These are phyloP conservation scores for Bimuria novae-zelandiae DNA, from an alignment of 2,329 filamentous ascomycete genomes.

Conservation along the genomic window DNA sequence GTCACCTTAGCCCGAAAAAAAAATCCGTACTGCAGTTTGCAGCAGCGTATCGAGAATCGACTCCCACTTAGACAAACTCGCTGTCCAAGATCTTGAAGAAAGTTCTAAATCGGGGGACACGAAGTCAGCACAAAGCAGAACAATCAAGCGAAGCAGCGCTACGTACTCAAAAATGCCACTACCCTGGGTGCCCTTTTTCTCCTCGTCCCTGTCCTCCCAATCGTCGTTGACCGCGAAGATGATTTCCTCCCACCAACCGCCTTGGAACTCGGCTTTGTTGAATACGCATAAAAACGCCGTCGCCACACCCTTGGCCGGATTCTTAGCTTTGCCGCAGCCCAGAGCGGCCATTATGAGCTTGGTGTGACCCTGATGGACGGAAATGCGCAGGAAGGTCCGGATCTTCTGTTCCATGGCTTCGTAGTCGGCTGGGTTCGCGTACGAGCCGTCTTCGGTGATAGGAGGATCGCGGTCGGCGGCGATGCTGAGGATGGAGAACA, in stretches of 20 bases:
- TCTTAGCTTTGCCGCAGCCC: conserved; percentile 69
- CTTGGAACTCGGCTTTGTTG: conserved; percentile 62
- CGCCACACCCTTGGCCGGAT: conserved; percentile 67
- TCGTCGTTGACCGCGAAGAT: conserved; percentile 69
- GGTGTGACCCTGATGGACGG: conserved; percentile 60
- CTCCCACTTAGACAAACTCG: too few relatives aligned
- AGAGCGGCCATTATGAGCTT: conserved; percentile 69
- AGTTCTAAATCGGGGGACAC: too few relatives aligned
- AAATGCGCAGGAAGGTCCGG: conserved; percentile 63
- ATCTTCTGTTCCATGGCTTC: conserved; percentile 66
- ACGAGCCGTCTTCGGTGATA: conserved; percentile 24
- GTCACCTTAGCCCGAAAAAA: too few relatives aligned
- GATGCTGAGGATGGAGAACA: conserved; percentile 64
- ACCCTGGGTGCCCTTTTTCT: too few relatives aligned
- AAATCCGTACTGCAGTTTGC: too few relatives aligned
- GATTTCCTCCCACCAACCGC: conserved; percentile 68
- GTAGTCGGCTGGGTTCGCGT: conserved; percentile 47
- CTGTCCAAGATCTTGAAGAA: too few relatives aligned
- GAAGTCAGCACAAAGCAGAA: too few relatives aligned
- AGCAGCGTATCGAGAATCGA: too few relatives aligned
- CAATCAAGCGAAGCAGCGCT: too few relatives aligned
- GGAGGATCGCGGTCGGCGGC: conserved; percentile 58
- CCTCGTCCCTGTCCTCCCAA: too few relatives aligned
- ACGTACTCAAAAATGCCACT: too few relatives aligned
- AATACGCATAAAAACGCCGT: conserved; percentile 66